A percentile compares a stretch with the other conserved stretches of the same genome.
phyloP scores from a whole-genome alignment of 768 basidiomycete genomes.

The Coprinopsis cinerea region DNA sequence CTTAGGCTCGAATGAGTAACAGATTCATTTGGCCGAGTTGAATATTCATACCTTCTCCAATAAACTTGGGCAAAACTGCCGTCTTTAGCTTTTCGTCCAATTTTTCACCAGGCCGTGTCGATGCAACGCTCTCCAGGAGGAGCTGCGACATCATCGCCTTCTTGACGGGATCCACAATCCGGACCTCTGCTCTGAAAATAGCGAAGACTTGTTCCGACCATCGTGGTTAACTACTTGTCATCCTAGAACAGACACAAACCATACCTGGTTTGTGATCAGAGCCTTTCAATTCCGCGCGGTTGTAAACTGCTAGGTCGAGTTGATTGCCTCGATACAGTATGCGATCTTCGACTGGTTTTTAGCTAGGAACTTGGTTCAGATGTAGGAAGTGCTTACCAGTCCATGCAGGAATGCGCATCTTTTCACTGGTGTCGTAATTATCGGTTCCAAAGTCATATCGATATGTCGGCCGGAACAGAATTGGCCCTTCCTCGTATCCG shows the following conservation, averaged over 20 bases:
- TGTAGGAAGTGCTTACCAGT: constrained; percentile 53
- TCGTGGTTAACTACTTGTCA: background rate
- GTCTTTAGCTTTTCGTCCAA: constrained; percentile 66
- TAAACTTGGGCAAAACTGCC: constrained; percentile 43
- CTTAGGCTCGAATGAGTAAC: constrained; percentile 30
- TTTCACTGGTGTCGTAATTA: constrained; percentile 92
- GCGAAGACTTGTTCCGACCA: constrained; percentile 59
- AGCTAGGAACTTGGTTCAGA: background rate
- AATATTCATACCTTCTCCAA: constrained; percentile 37
- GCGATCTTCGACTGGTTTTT: constrained; percentile 54
- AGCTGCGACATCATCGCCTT: constrained; percentile 63
- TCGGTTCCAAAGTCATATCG: constrained; percentile 82
- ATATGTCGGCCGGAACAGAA: constrained; percentile 94
- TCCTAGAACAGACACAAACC: constrained; percentile 12
- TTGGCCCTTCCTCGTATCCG: constrained; percentile 84
- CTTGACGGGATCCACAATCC: constrained; percentile 74
- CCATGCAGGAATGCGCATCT: constrained; percentile 95
- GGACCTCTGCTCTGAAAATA: constrained; percentile 71
- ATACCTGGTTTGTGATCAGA: constrained; percentile 94
- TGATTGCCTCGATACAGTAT: constrained; percentile 74
- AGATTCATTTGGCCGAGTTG: background rate
- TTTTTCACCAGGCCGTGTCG: constrained; percentile 59
- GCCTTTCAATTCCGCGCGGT: constrained; percentile 77
- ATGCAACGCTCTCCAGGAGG: constrained; percentile 58
- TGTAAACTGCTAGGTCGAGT: constrained; percentile 74